These are phyloP conservation scores for Lyophyllum semitale DNA, from an alignment of 768 basidiomycete genomes.

Conservation along the genomic window DNA sequence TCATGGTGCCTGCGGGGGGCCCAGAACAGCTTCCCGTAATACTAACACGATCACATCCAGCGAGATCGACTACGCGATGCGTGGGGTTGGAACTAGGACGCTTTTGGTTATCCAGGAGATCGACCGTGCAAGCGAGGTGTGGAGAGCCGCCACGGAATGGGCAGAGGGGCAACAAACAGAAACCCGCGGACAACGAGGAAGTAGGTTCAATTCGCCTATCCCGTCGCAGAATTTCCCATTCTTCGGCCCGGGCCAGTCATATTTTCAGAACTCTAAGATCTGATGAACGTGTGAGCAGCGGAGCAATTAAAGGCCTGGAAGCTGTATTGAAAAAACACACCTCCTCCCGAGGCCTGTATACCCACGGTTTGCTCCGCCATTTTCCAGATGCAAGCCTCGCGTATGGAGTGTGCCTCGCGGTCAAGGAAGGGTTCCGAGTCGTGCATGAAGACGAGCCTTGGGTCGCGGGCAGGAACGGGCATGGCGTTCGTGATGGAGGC, in stretches of 20 bases:
- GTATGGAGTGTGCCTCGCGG: slow-evolving; percentile 35
- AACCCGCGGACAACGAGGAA: slow-evolving; percentile 13
- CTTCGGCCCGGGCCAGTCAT: background rate
- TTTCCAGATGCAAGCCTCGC: slow-evolving; percentile 35
- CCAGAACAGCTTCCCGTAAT: background rate
- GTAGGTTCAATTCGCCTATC: background rate
- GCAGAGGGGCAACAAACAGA: background rate
- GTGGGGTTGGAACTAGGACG: background rate
- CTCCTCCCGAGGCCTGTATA: slow-evolving; percentile 20
- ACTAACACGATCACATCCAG: too few relatives aligned
- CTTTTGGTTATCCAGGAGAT: background rate
- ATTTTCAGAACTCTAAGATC: slow-evolving; percentile 11
- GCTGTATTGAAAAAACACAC: slow-evolving; percentile 18
- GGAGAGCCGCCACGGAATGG: background rate
- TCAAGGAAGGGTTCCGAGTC: slow-evolving; percentile 40
- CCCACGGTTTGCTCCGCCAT: slow-evolving; percentile 30
- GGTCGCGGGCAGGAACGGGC: slow-evolving; percentile 18
- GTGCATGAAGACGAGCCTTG: slow-evolving; percentile 38
- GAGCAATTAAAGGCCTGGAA: background rate
- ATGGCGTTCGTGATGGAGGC: slow-evolving; percentile 15
- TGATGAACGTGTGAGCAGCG: background rate
- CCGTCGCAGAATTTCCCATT: background rate
- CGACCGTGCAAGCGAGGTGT: background rate
- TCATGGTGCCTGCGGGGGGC: background rate
- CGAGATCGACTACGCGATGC: too few relatives aligned